Conservation (phyloP, 2,329 filamentous ascomycete species). For the Chaetomiaceae sp. region DNA sequence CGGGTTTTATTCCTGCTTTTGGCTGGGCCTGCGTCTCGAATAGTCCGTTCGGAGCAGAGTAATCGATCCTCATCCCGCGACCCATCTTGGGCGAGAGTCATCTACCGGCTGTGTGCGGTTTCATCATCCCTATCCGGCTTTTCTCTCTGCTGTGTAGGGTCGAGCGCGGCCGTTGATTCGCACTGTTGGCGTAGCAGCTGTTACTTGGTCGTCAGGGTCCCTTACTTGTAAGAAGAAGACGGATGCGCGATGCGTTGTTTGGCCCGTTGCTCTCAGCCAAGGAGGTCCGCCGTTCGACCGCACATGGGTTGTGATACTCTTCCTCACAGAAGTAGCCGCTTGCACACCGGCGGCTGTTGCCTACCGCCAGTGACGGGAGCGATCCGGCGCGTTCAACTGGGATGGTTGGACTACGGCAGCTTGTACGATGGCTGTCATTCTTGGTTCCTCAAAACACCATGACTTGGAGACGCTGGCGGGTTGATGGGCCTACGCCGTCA, state of each 20-base stretch:
- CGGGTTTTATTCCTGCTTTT: background rate
- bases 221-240: background rate
- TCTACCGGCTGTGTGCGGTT: background rate
- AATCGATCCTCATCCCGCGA: background rate
- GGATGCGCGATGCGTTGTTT: background rate
- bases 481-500: no score
- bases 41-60: background rate
- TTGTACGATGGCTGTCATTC: slow-evolving; percentile 1
- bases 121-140: background rate
- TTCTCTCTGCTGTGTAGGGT: background rate
- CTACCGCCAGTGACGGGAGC: background rate
- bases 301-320: background rate
- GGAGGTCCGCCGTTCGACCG: background rate
- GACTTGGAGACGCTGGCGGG: background rate
- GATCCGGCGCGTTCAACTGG: background rate
- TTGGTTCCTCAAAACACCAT: background rate
- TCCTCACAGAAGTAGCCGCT: background rate
- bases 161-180: background rate
- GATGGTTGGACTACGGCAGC: slow-evolving; percentile 2
- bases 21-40: background rate
- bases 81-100: background rate
- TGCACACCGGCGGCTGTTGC: background rate
- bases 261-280: background rate
- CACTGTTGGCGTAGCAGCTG: background rate
- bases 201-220: background rate